Evolutionary conservation across 225 moss, liverwort and hornwort species (phyloP).

Genomic region (Pseudoscleropodium purum): DNA sequence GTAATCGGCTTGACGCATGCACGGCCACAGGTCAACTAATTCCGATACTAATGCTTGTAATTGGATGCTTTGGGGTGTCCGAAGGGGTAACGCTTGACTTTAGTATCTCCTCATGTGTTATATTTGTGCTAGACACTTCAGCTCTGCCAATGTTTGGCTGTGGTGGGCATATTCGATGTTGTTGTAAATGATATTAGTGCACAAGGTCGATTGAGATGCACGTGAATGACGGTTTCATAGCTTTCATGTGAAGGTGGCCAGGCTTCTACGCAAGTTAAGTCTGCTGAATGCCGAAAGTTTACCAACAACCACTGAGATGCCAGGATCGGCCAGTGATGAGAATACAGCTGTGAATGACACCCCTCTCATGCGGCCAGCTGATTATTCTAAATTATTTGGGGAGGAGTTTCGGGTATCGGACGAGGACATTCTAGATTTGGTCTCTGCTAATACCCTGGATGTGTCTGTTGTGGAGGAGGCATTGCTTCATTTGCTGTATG

Average conservation of each 20-base stretch:
- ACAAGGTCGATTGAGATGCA: background rate
- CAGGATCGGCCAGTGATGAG: constrained; percentile 44
- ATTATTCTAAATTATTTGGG: constrained; percentile 82
- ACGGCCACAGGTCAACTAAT: background rate
- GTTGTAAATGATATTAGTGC: background rate
- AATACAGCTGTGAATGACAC: constrained; percentile 21
- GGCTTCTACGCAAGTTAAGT: constrained; percentile 67
- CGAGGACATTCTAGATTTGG: constrained; percentile 64
- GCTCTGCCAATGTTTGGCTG: background rate
- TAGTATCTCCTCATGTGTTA: background rate
- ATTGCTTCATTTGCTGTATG: constrained; percentile 72
- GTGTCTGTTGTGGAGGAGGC: constrained; percentile 82
- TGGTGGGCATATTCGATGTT: background rate
- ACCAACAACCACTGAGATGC: constrained; percentile 22
- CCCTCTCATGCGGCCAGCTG: constrained; percentile 36
- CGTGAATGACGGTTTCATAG: constrained; percentile 1
- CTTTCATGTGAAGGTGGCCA: constrained; percentile 60
- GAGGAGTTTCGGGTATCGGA: constrained; percentile 62
- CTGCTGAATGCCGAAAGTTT: constrained; percentile 32
- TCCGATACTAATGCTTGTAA: background rate
- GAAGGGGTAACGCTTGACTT: background rate
- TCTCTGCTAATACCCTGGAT: constrained; percentile 48
- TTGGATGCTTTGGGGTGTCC: background rate
- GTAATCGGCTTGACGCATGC: background rate
- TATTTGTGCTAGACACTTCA: background rate